Evolutionary conservation across 805 yeast species (phyloP).

Genomic region (Debaryomyces prosopidis): DNA sequence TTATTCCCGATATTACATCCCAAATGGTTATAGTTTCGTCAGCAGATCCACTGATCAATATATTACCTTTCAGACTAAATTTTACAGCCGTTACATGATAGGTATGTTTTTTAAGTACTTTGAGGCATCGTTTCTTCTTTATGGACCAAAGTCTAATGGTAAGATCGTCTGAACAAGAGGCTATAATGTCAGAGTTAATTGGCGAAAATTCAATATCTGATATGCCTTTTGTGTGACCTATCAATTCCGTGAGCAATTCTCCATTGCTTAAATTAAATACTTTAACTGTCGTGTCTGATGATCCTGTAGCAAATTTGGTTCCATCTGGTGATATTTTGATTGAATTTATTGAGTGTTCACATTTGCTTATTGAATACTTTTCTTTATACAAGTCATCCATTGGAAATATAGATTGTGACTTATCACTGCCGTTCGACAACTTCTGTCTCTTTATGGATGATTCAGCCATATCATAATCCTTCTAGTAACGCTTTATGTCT

Average conservation of each 20-base stretch:
- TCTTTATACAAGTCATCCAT: constrained; percentile 4
- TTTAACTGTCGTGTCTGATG: constrained; percentile 28
- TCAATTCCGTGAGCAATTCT: constrained; percentile 28
- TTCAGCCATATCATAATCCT: constrained; percentile 4
- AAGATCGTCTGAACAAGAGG: constrained; percentile 85
- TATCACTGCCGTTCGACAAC: not conserved
- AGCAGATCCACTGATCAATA: constrained; percentile 78
- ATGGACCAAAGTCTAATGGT: constrained; percentile 76
- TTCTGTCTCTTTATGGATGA: constrained; percentile 3
- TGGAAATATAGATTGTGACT: not conserved
- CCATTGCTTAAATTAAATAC: constrained; percentile 28
- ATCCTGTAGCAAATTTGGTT: constrained; percentile 51
- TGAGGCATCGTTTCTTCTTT: constrained; percentile 47
- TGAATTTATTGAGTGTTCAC: constrained; percentile 32
- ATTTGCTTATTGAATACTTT: constrained; percentile 3
- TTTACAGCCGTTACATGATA: constrained; percentile 75
- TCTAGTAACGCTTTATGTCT: not conserved
- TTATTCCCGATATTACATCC: constrained; percentile 74
- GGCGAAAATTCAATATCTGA: constrained; percentile 81
- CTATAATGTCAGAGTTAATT: constrained; percentile 62
- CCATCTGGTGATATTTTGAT: constrained; percentile 67
- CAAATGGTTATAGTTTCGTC: constrained; percentile 91
- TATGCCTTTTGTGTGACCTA: constrained; percentile 70
- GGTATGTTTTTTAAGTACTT: constrained; percentile 72
- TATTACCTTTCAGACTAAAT: constrained; percentile 73